Evolutionary conservation across 2,329 filamentous ascomycete genomes (phyloP), one percentile per base, ranked within the genome.

Genomic region (Pestalotiopsis sp.): DNA sequence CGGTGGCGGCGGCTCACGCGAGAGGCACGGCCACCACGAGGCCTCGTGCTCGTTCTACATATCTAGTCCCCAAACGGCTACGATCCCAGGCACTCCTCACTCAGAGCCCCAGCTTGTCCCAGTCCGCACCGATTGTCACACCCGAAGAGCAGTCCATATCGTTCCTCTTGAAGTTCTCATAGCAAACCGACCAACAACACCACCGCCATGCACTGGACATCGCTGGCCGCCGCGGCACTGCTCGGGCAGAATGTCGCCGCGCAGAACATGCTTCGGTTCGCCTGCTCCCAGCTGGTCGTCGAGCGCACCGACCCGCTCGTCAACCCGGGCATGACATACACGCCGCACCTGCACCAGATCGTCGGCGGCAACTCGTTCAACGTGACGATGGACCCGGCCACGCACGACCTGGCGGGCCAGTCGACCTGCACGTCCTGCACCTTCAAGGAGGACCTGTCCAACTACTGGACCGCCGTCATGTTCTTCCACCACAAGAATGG

Each of bases 381-480:
- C 77, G 72, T 82, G 69, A 80, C 80, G 71, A 83, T 84, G 81
- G 79, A 82, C 74, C 77, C 78, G 4, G 71, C 68, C 23, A 73
- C 69, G 3, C 77, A 81, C 73, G 80, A 83, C 66, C 75, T 80
- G 25, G 72, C 79, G 11, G 45, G 72, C 57, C 69, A 71, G 64
- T 83, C 81, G 12, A 81, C 78, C 41, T 83, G 82, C 77, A 83
- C 81, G 9, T 82, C 81, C 25, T 84, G 82, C 77, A 81, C 75
- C 57, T 83, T 84, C 75, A 75, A 74, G 68, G 78, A 83, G 73
- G 81, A 84, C 74, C 78, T 79, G 73, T 82, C 80, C 76, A 84
- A 84, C 80, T 83, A 84, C 79, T 84, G 82, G 82, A 83, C 82
- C 25, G 80, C 81, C 68, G 80, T 82, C 73, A 79, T 84, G 79